Evolutionary conservation across 768 basidiomycete species (phyloP).

Genomic region (Rhizopogon vinicolor): DNA sequence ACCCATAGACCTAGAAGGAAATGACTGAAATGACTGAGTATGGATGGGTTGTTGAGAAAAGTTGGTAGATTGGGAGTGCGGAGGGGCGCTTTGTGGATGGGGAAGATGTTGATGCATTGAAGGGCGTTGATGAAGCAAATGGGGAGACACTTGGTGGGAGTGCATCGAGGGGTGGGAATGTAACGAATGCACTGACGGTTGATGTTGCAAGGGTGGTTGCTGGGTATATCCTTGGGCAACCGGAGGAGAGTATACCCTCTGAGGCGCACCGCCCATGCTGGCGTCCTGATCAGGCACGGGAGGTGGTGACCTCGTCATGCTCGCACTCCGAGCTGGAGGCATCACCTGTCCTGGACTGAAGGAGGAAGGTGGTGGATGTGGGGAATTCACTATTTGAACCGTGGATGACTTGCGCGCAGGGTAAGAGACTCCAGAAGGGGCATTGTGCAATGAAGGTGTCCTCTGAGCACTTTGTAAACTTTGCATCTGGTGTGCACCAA

Average conservation of each 20-base stretch:
- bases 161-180: conserved; percentile 19
- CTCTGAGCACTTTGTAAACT: conserved; percentile 8
- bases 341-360: conserved; percentile 32
- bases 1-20: conserved; percentile 8
- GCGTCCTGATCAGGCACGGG: conserved; percentile 19
- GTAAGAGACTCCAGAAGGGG: conserved; percentile 10
- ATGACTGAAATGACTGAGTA: conserved; percentile 8
- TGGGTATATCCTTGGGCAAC: conserved; percentile 7
- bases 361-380: conserved; percentile 24
- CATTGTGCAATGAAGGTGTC: conserved; percentile 15
- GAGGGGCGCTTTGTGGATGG: conserved; percentile 9
- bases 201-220: conserved; percentile 12
- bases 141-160: conserved; percentile 19
- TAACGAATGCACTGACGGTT: conserved; percentile 21
- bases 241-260: conserved; percentile 12
- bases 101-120: conserved; percentile 8
- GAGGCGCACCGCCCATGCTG: conserved; percentile 12
- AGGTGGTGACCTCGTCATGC: conserved; percentile 24
- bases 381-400: conserved; percentile 5
- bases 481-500: conserved; percentile 3
- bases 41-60: conserved; percentile 6
- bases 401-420: conserved; percentile 22
- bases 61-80: conserved; percentile 17
- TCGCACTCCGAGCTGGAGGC: conserved; percentile 35
- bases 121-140: conserved; percentile 8